Evolutionary conservation across 2,329 filamentous ascomycete genomes (phyloP).

Genomic region (Paecilomyces dactylethromorphus): DNA sequence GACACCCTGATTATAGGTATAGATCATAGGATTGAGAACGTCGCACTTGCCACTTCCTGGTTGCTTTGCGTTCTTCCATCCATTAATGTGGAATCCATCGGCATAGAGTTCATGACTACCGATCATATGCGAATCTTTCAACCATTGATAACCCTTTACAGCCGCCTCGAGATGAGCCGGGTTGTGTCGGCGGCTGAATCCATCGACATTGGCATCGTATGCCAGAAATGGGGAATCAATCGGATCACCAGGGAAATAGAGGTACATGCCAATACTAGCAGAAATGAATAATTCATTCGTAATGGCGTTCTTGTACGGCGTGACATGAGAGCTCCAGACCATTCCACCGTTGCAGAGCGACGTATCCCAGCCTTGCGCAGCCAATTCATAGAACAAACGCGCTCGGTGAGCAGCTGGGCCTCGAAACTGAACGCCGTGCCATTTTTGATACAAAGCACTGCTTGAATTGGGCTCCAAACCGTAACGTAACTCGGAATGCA

Average conservation of each 20-base stretch:
- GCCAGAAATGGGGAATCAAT: constrained; percentile 62
- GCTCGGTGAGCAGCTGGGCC: constrained; percentile 75
- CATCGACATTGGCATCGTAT: constrained; percentile 11
- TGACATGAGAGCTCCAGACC: constrained; percentile 75
- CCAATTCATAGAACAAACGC: constrained; percentile 77
- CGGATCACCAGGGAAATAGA: constrained; percentile 75
- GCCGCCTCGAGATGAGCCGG: constrained; percentile 66
- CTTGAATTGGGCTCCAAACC: constrained; percentile 13
- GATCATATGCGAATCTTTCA: constrained; percentile 72
- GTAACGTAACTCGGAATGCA: constrained; percentile 62
- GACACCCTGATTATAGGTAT: constrained; percentile 94
- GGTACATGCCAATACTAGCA: constrained; percentile 81
- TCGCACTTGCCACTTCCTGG: constrained; percentile 70
- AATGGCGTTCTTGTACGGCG: constrained; percentile 92
- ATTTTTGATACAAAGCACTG: constrained; percentile 32
- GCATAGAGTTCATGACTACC: constrained; percentile 68
- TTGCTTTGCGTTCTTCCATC: constrained; percentile 50
- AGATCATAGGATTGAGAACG: constrained; percentile 77
- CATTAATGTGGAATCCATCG: constrained; percentile 82
- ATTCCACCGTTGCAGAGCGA: constrained; percentile 79
- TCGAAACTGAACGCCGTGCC: constrained; percentile 72
- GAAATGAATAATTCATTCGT: constrained; percentile 88
- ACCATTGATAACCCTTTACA: constrained; percentile 72
- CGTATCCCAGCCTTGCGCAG: constrained; percentile 73
- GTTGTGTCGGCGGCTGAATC: constrained; percentile 43